Evolutionary conservation across 345 rosid species (phyloP), one percentile per base, ranked within the genome.

Genomic region (Boechera stricta): DNA sequence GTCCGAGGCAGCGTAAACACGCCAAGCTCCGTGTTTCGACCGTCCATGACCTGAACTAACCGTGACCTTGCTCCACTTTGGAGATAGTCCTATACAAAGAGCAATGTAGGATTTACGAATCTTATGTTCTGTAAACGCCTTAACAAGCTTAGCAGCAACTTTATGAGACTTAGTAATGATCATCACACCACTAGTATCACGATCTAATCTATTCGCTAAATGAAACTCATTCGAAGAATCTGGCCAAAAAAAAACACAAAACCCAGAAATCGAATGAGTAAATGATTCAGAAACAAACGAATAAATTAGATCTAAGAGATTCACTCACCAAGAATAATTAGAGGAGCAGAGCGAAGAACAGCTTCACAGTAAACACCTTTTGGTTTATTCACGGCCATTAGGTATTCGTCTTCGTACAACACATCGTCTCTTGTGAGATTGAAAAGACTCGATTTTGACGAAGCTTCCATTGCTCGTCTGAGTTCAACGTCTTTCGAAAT

Each of bases 21-120:
- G 91, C 97, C 98, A 95, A 4, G 86, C 97, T 70, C 99, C 98
- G 68, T 85, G 90, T 75, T 88, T 92, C 9, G 98, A 95, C 42
- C 98, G 85, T 55, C 98, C 99, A 79, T 95, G 99, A 52, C 98
- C 99, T 11, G 99, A 95, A 78, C 71, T 85, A 16, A 90, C 29
- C 3, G 88, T 91, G 66, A 90, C 84, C 75, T 74, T 86, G 29
- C 78, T 81, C 90, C 92, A 95, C 38, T 84, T 75, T n/a, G 98
- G 94, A 3, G 86, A 83, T 29, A 75, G 16, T 33, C 97, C 95
- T 15, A 88, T 73, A 76, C 89, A 92, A 41, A 80, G 82, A 57
- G 98, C 96, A 77, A 92, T 70, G 76, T 94, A 92, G 0, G 97
- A 85, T 80, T 94, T 94, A 39, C 75, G 83, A 62, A 92, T 79